Conservation (phyloP, 495 filamentous ascomycete species). For the Talaromyces proteolyticus region DNA sequence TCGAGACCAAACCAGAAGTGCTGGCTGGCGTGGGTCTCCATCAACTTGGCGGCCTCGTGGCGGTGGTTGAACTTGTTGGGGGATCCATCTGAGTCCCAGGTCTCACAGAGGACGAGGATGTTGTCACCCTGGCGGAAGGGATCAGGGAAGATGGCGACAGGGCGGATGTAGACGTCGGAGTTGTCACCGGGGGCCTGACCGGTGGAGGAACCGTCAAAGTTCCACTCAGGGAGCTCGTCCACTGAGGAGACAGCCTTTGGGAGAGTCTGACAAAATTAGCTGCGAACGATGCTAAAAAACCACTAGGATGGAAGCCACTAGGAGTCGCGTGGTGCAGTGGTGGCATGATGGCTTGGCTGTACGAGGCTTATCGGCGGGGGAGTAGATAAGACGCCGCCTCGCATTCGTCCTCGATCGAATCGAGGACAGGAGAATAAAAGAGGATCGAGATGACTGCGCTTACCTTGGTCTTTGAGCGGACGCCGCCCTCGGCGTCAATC, state of each 20-base stretch:
- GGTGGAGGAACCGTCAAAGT: constrained; percentile 97
- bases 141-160: constrained; percentile 84
- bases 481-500: constrained; percentile 76
- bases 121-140: constrained; percentile 84
- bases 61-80: constrained; percentile 99
- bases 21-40: constrained; percentile 78
- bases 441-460: too few species aligned
- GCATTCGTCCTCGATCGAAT: too few species aligned
- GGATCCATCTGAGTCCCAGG: constrained; percentile 92
- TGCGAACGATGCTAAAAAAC: too few species aligned
- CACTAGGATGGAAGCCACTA: too few species aligned
- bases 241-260: constrained; percentile 54
- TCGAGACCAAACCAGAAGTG: constrained; percentile 98
- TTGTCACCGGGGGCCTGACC: constrained; percentile 92
- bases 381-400: constrained; percentile 2
- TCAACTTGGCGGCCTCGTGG: constrained; percentile 78
- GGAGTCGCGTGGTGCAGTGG: background rate
- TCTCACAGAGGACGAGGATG: constrained; percentile 90
- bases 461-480: constrained; percentile 90
- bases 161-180: constrained; percentile 96
- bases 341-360: background rate
- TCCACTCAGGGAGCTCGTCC: constrained; percentile 94
- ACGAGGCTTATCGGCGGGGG: constrained; percentile 16
- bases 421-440: too few species aligned
- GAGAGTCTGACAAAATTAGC: constrained; percentile 78